A percentile compares a stretch with the other conserved stretches of the same genome.
Conservation (phyloP, 805 yeast species). For the Schwanniomyces sp. region DNA sequence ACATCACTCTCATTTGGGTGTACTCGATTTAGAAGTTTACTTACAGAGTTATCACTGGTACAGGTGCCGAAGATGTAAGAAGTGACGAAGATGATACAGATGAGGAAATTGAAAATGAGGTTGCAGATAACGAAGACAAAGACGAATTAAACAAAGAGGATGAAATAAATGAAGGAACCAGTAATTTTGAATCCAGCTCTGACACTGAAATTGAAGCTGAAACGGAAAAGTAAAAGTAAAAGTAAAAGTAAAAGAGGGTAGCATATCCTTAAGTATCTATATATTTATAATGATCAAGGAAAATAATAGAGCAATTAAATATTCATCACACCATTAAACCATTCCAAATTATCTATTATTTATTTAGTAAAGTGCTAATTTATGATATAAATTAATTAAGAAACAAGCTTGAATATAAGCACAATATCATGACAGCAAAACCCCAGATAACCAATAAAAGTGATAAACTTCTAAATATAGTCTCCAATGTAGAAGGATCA, state of each 20-base stretch:
- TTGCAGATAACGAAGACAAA: neutral
- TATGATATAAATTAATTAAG: neutral
- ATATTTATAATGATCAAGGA: neutral
- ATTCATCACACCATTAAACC: neutral
- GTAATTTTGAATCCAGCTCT: neutral
- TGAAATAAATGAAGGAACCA: neutral
- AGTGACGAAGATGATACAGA: conserved; percentile 71
- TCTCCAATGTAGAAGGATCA: conserved; percentile 24
- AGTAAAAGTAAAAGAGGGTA: neutral
- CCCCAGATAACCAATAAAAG: conserved; percentile 68
- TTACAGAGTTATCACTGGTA: conserved; percentile 65
- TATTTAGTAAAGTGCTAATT: neutral
- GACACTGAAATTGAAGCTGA: neutral
- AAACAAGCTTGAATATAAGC: conserved; percentile 32
- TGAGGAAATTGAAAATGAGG: conserved; percentile 7
- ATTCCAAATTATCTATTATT: neutral
- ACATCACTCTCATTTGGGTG: conserved; percentile 71
- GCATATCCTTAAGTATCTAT: neutral
- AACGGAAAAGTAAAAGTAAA: neutral
- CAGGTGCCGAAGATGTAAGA: conserved; percentile 82
- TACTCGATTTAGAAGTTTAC: conserved; percentile 71
- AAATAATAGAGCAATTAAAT: neutral
- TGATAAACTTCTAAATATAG: conserved; percentile 45
- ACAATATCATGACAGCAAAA: conserved; percentile 63
- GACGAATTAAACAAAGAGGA: neutral